These are phyloP conservation scores for Phytophthora macrochlamydospora DNA, from an alignment of 352 stramenopile genomes.

Conservation along the genomic window DNA sequence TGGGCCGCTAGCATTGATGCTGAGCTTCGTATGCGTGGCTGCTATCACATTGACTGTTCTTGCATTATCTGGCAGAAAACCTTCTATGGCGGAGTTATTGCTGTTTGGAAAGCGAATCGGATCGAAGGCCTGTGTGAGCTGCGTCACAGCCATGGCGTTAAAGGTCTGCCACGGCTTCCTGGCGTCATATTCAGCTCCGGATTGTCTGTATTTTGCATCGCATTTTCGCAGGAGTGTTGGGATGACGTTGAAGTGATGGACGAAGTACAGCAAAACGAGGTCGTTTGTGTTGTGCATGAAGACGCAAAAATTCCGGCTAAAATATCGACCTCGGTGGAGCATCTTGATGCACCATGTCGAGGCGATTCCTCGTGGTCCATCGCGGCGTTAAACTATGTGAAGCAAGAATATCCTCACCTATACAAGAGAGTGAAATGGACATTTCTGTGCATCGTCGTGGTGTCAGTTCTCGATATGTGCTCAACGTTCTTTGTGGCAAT, in stretches of 20 bases:
- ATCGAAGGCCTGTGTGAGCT: slow-evolving; percentile 44
- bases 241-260: slow-evolving; percentile 62
- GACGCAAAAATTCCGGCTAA: background rate
- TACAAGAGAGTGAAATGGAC: slow-evolving; percentile 84
- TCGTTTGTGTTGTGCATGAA: slow-evolving; percentile 8
- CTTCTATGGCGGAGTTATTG: slow-evolving; percentile 42
- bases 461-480: slow-evolving; percentile 71
- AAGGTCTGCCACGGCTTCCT: slow-evolving; percentile 46
- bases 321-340: background rate
- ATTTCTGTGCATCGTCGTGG: slow-evolving; percentile 72
- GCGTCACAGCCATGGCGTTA: slow-evolving; percentile 52
- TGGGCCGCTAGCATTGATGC: slow-evolving; percentile 42
- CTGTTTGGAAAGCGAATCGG: slow-evolving; percentile 34
- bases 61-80: slow-evolving; percentile 48
- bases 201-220: slow-evolving; percentile 72
- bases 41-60: slow-evolving; percentile 53
- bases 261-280: slow-evolving; percentile 25
- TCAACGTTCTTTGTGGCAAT: slow-evolving; percentile 60
- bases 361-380: slow-evolving; percentile 17
- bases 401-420: slow-evolving; percentile 49
- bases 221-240: slow-evolving; percentile 74
- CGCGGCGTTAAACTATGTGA: slow-evolving; percentile 29
- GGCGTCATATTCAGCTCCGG: slow-evolving; percentile 60
- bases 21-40: slow-evolving; percentile 49
- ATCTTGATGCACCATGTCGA: background rate